Base-by-base conservation (phyloP, 2,329 filamentous ascomycete genomes). In the Penicillium sp. region DNA sequence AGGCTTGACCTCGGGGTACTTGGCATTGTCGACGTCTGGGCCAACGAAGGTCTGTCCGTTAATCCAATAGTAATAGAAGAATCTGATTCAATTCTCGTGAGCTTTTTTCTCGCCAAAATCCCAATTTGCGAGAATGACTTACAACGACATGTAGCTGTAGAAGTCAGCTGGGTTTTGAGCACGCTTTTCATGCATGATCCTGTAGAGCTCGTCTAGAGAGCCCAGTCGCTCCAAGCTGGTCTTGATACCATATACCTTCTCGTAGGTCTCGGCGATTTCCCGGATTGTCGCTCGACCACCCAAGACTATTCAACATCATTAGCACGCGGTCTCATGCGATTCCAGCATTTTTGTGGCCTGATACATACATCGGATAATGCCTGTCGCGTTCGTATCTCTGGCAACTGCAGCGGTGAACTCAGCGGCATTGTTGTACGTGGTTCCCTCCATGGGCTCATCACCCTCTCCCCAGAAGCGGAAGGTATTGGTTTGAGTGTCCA, bases 371-470 rank as follows among this genome's bases (percentile, higher is more conserved):
- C n/a, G 24, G 24, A 56, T 16, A n/a, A 67, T 40, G 9, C 62
- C 65, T 3, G 43, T 49, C 2, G 64, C 63, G 9, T 55, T 46
- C 0, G 44, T n/a, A 57, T 74, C 68, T 14, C 65, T 16, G 21
- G 57, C 61, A 13, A 72, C 63, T 7, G 59, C 69, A 13, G 72
- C 73, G 1, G 69, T 72, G 43, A 66, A 78, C 38, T 68, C 60
- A 1, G 75, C 75, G 4, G 74, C 67, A 60, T 74, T 69, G 14
- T 59, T 62, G 53, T 77, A 77, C 0, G 68, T 72, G 1, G 72
- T 77, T 3, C 55, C 57, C 54, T 78, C 75, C 69, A 64, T 74
- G 1, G 60, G 39, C 56, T 77, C 75, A 16, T 71, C 61, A 0
- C 75, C 73, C 5, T 62, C 64, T 0, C 75, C 74, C 70, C 71